Evolutionary conservation across 2,329 filamentous ascomycete species (phyloP).

Genomic region (Periconia macrospinosa): DNA sequence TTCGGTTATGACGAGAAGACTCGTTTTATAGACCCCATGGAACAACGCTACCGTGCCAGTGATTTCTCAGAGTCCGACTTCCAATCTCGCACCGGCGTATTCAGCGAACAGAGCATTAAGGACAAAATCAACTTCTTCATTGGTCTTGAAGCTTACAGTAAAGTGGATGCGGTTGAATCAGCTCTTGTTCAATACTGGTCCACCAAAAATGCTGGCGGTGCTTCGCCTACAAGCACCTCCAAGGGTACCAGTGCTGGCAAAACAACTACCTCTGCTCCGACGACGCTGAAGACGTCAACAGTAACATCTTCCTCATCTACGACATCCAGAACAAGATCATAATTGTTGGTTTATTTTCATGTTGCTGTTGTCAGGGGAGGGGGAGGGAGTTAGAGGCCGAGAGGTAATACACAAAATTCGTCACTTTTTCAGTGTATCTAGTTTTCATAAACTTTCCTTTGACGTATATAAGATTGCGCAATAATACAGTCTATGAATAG

Average conservation of each 20-base stretch:
- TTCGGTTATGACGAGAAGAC: constrained; percentile 29
- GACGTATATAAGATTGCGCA: too few relatives aligned
- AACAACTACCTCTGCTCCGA: background rate
- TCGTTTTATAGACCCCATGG: constrained; percentile 25
- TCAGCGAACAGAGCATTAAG: constrained; percentile 14
- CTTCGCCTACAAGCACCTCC: background rate
- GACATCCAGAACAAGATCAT: background rate
- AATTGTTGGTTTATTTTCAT: background rate
- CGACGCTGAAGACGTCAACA: background rate
- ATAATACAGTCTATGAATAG: too few relatives aligned
- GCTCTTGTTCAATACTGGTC: constrained; percentile 25
- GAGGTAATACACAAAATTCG: too few relatives aligned
- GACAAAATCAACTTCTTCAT: constrained; percentile 20
- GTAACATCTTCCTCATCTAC: background rate
- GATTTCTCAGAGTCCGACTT: constrained; percentile 6
- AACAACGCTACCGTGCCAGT: constrained; percentile 17
- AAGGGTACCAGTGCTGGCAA: background rate
- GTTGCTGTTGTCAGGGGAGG: background rate
- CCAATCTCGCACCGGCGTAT: constrained; percentile 10
- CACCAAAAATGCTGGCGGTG: background rate
- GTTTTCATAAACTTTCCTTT: too few relatives aligned
- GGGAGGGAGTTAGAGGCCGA: too few relatives aligned
- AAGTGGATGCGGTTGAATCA: constrained; percentile 15
- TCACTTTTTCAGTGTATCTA: too few relatives aligned
- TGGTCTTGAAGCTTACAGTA: constrained; percentile 23